Evolutionary conservation across 148 eudicot genomes (phyloP).

Genomic region (Drosera capensis): DNA sequence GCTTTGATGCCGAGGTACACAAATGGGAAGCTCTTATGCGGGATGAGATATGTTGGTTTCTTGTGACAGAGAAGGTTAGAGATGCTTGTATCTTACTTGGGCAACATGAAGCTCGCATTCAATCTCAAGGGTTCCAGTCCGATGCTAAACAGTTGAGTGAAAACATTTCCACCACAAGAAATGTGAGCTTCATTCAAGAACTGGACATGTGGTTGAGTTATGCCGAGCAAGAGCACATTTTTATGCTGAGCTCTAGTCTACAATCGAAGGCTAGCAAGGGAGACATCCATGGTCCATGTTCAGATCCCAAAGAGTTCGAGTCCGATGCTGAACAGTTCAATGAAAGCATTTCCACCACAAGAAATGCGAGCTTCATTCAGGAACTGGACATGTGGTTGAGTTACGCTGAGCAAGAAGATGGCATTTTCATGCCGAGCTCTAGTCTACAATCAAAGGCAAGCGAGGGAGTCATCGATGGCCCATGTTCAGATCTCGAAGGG

Average conservation of each 20-base stretch:
- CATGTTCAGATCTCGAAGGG: slow-evolving; percentile 11
- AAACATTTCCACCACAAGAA: background rate
- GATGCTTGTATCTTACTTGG: background rate
- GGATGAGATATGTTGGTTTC: slow-evolving; percentile 16
- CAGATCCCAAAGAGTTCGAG: no score
- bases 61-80: slow-evolving; percentile 15
- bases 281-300: no score
- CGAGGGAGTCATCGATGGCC: slow-evolving; percentile 2
- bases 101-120: background rate
- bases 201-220: slow-evolving; percentile 14
- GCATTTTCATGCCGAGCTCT: no score
- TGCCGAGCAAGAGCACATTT: slow-evolving; percentile 18
- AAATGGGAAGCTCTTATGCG: slow-evolving; percentile 13
- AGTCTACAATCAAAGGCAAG: no score
- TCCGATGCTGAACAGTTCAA: no score
- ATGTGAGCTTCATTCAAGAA: slow-evolving; percentile 11
- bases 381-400: no score
- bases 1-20: slow-evolving; percentile 14
- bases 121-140: background rate
- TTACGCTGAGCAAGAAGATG: no score
- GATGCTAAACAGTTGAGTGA: background rate
- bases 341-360: no score
- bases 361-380: no score
- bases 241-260: slow-evolving; percentile 14
- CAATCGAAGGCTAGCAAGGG: no score